A percentile compares a stretch with the other conserved stretches of the same genome.
phyloP scores from a whole-genome alignment of 345 rosid species.

The Lepidium sativum region DNA sequence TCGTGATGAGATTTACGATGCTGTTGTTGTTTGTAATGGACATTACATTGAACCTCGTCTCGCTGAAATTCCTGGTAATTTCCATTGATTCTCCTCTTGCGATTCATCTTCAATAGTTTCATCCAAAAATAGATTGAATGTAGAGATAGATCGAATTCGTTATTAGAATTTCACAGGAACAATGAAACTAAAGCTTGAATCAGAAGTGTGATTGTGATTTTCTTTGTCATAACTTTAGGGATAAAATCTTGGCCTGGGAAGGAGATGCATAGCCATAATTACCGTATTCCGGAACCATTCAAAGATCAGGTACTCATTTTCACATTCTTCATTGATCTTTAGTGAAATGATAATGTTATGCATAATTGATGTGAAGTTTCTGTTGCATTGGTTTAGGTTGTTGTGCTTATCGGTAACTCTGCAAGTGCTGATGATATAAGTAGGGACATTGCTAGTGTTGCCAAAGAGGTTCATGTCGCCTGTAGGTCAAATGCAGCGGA shows the following conservation, averaged over 20 bases:
- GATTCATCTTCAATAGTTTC: not conserved
- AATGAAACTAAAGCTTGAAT: not conserved
- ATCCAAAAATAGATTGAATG: not conserved
- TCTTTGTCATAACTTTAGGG: constrained; percentile 31
- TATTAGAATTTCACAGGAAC: not conserved
- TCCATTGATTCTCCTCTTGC: not conserved
- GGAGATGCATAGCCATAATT: constrained; percentile 84
- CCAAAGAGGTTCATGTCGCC: constrained; percentile 80
- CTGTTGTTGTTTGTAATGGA: constrained; percentile 68
- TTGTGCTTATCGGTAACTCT: constrained; percentile 60
- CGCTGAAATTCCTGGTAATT: constrained; percentile 56
- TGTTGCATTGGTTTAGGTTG: constrained; percentile 37
- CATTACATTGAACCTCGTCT: constrained; percentile 61
- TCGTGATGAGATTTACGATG: constrained; percentile 49
- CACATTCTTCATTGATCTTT: not conserved
- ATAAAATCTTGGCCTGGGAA: constrained; percentile 78
- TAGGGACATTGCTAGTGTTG: constrained; percentile 52
- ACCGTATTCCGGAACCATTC: constrained; percentile 56
- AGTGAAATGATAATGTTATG: not conserved
- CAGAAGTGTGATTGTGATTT: not conserved
- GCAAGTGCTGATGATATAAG: constrained; percentile 68
- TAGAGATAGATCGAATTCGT: not conserved
- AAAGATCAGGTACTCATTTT: constrained; percentile 46
- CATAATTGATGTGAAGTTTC: not conserved
- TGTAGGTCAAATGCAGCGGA: constrained; percentile 45